Conservation (phyloP, 202 grass and related monocot genomes). For the Setaria italica region DNA sequence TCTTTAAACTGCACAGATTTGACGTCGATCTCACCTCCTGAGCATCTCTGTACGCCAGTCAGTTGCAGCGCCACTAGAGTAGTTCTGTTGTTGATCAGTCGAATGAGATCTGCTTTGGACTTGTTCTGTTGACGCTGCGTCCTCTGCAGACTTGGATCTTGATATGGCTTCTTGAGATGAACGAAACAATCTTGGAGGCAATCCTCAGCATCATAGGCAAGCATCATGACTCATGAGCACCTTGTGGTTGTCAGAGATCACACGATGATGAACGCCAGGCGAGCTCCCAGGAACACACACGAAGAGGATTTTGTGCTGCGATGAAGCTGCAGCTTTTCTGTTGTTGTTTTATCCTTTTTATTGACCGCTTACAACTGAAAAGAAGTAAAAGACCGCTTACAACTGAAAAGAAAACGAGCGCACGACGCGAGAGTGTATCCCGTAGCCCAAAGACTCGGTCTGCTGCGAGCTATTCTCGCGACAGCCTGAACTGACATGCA, state of each 20-base stretch:
- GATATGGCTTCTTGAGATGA: not conserved
- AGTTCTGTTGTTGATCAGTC: not conserved
- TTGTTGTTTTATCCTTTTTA: too few species aligned
- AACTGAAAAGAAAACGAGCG: too few species aligned
- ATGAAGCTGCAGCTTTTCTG: too few species aligned
- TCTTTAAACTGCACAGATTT: not conserved
- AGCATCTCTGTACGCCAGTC: accelerated
- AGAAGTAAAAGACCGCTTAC: too few species aligned
- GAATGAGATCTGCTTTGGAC: not conserved
- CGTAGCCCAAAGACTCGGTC: too few species aligned
- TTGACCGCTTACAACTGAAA: too few species aligned
- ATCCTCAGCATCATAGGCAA: not conserved
- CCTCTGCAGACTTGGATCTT: not conserved
- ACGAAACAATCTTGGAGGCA: not conserved
- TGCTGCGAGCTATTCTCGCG: too few species aligned
- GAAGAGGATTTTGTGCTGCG: too few species aligned
- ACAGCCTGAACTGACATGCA: too few species aligned
- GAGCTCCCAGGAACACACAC: too few species aligned
- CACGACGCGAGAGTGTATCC: too few species aligned
- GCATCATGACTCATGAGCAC: not conserved
- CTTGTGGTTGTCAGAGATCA: not conserved
- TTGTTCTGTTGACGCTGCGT: not conserved
- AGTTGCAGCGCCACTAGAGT: not conserved
- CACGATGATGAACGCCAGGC: too few species aligned
- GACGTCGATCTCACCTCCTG: not conserved